Base-by-base conservation (phyloP, 768 basidiomycete genomes). In the Boletus rubropictus region DNA sequence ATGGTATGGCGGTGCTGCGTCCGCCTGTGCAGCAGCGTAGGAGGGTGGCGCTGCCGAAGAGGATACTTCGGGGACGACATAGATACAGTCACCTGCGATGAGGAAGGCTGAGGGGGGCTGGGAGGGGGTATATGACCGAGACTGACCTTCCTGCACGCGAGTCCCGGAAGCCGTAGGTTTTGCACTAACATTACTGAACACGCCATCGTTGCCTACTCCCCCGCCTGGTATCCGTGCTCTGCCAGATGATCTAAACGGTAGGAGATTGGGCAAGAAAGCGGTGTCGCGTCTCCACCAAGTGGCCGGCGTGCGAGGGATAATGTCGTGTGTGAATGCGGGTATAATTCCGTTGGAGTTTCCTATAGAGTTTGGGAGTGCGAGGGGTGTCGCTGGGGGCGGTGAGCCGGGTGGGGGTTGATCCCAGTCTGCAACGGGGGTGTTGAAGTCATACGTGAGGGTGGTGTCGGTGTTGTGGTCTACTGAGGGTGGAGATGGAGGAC, bases 1-100 rank as follows among this genome's bases (percentile, higher is more conserved):
- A 82, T 92, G 97, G 68, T 99, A 99, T 1, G 93, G 89, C 4
- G 96, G 96, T 7, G 92, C 93, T n/a, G 91, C 82, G 66, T 99
- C 96, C 14, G 88, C 83, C 62, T 94, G 84, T 9, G 96, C 96
- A 25, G 82, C 76, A 12, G 89, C 84, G 65, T 99, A 98, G 7
- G 94, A 87, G 1, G 96, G 96, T 5, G 94, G 92, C 0, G 84
- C 82, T 48, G 94, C 86, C 48, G 85, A 81, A 56, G 86, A 79
- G 7, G 80, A 68, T 41, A 91, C 86, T 65, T 97, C 93, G 7
- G 92, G 91, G 32, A 86, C 84, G 53, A 83, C 68, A 63, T 75
- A 81, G n/a, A 76, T 80, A 58, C 79, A 78, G 49, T 88, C 85
- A 27, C 83, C 87, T 87, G 51, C 1, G 8, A 49, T n/a, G 31